phyloP scores from a whole-genome alignment of 495 filamentous ascomycete species.

The Corynascus novoguineensis region DNA sequence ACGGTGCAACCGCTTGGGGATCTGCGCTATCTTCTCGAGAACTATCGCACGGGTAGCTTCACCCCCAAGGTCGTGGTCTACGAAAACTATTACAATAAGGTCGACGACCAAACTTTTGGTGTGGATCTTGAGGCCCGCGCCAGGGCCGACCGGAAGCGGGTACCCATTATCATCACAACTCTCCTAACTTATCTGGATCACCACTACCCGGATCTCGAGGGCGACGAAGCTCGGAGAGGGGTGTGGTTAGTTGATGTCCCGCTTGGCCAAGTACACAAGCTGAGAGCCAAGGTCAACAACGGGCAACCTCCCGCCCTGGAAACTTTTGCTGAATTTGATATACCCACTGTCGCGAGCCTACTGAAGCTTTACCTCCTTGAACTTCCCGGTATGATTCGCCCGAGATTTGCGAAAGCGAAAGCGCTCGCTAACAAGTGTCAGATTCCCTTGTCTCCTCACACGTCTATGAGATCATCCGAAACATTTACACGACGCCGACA shows the following conservation, averaged over 20 bases:
- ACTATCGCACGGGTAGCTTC: slow-evolving; percentile 91
- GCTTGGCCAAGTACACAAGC: slow-evolving; percentile 74
- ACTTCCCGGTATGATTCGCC: slow-evolving; percentile 66
- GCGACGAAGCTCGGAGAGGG: slow-evolving; percentile 83
- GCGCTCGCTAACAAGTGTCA: slow-evolving; percentile 30
- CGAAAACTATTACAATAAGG: slow-evolving; percentile 98
- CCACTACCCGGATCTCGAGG: slow-evolving; percentile 95
- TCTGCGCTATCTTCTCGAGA: slow-evolving; percentile 92
- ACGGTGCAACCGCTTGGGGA: slow-evolving; percentile 91
- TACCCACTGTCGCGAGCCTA: slow-evolving; percentile 87
- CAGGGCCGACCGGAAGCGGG: slow-evolving; percentile 87
- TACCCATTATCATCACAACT: slow-evolving; percentile 86
- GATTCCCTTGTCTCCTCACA: slow-evolving; percentile 97
- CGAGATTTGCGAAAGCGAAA: not conserved
- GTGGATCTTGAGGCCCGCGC: slow-evolving; percentile 94
- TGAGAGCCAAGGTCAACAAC: slow-evolving; percentile 78
- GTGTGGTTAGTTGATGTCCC: slow-evolving; percentile 95
- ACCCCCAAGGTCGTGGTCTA: slow-evolving; percentile 87
- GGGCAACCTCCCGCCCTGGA: slow-evolving; percentile 76
- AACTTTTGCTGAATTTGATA: slow-evolving; percentile 76
- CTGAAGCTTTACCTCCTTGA: slow-evolving; percentile 95
- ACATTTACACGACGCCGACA: slow-evolving; percentile 83
- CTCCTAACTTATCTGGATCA: slow-evolving; percentile 92
- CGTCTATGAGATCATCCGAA: slow-evolving; percentile 98
- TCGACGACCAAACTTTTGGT: slow-evolving; percentile 96